These are phyloP conservation scores for Wickerhamiella parazyma DNA, from an alignment of 805 yeast species.

Conservation along the genomic window DNA sequence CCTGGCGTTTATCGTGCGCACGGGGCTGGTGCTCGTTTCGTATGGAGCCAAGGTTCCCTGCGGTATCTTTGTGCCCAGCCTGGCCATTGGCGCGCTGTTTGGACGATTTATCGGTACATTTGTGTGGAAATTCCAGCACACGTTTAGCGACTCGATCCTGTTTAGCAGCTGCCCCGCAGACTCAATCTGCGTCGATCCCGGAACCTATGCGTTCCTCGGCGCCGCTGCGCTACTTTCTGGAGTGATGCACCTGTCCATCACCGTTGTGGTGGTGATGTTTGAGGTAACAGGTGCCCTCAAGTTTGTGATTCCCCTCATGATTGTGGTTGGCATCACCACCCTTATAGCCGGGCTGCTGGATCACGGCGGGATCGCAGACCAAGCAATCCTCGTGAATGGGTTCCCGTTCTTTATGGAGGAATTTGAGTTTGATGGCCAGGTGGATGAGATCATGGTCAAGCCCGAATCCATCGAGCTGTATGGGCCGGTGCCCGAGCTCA, in stretches of 20 bases:
- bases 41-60: slow-evolving; percentile 93
- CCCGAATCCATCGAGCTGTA: slow-evolving; percentile 18
- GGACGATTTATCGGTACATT: slow-evolving; percentile 74
- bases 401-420: slow-evolving; percentile 72
- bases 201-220: slow-evolving; percentile 89
- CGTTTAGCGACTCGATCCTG: slow-evolving; percentile 27
- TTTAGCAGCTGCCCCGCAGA: slow-evolving; percentile 32
- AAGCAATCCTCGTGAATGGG: slow-evolving; percentile 81
- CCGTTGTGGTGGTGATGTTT: slow-evolving; percentile 91
- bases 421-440: slow-evolving; percentile 38
- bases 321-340: slow-evolving; percentile 80
- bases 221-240: slow-evolving; percentile 95
- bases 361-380: slow-evolving; percentile 85
- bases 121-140: slow-evolving; percentile 38
- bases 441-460: slow-evolving; percentile 50
- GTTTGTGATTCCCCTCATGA: slow-evolving; percentile 91
- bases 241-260: slow-evolving; percentile 79
- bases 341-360: slow-evolving; percentile 67
- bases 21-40: slow-evolving; percentile 61
- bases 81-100: slow-evolving; percentile 94
- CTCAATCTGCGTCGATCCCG: slow-evolving; percentile 65
- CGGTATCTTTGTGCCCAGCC: slow-evolving; percentile 91
- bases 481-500: slow-evolving; percentile 14
- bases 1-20: slow-evolving; percentile 60
- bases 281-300: slow-evolving; percentile 91